Base-by-base conservation (phyloP, 1,284 basidiomycete genomes). In the Peniophora sp. region DNA sequence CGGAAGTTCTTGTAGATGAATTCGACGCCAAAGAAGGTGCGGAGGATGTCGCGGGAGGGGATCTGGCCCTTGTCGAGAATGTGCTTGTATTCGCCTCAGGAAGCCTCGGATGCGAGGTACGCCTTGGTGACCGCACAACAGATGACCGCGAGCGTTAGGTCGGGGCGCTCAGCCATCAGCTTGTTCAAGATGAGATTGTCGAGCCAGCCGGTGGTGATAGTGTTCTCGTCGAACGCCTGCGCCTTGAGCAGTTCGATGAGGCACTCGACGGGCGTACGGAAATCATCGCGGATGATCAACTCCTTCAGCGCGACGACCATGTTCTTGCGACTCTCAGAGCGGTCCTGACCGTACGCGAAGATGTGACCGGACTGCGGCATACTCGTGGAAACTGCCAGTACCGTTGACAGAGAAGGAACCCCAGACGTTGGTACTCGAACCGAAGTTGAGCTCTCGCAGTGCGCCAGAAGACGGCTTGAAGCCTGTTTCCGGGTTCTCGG, bases 291-390 rank as follows among this genome's bases (percentile, higher is more conserved):
- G 65, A 99, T 99, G 65, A 90, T 95, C 55, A 99, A 75, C 69
- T 99, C 97, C 75, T 99, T 99, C 61, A 99, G 76, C 16, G 97
- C 96, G 61, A 99, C 90, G 57, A 99, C 95, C 96, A 99, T 99
- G 67, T 98, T 97, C 79, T 99, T 99, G 62, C 97, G 74, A 61
- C 90, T 91, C 70, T 99, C 96, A 56, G 83, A 77, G 59, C 97
- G 90, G 67, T 99, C 95, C 68, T 96, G 90, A 52, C 97, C 97
- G 64, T 98, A 99, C 25, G 97, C 96, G 63, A 99, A 99, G 65
- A 99, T 97, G 68, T 99, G 97, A 51, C 97, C 97, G 65, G 99
- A 99, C 63, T 98, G 92, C 23, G 50, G 97, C 97, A 63, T 95
- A 99, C 71, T 99, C 95, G 73, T 99, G 97, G 52, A 99, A 81